These are phyloP conservation scores for Kazachstania africana DNA, from an alignment of 805 yeast species.

Conservation along the genomic window DNA sequence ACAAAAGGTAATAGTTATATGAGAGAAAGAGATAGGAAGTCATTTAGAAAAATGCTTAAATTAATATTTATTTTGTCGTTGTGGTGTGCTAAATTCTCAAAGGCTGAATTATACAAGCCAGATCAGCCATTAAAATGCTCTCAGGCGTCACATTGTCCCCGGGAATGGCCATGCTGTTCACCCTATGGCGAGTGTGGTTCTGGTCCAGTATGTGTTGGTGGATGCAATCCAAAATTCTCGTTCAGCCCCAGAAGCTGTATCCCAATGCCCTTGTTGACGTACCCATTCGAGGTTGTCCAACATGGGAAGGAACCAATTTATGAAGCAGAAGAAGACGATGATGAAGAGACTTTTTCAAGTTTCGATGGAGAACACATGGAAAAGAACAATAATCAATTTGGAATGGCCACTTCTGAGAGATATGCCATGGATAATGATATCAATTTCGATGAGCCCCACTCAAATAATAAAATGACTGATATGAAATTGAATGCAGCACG, in stretches of 20 bases:
- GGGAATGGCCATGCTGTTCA: constrained; percentile 75
- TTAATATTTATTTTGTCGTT: too few species aligned
- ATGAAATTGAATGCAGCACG: too few species aligned
- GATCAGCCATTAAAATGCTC: constrained; percentile 15
- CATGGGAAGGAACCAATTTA: background rate
- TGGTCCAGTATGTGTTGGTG: constrained; percentile 68
- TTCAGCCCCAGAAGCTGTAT: constrained; percentile 58
- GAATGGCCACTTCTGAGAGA: background rate
- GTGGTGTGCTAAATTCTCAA: too few species aligned
- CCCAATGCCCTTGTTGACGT: constrained; percentile 62
- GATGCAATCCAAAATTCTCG: constrained; percentile 75
- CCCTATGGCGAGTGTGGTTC: constrained; percentile 74
- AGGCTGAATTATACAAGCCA: constrained; percentile 18
- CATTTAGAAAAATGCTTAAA: too few species aligned
- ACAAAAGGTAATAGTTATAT: too few species aligned
- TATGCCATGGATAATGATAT: background rate
- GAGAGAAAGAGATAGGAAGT: too few species aligned
- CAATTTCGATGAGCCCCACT: background rate
- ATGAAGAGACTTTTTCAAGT: too few species aligned
- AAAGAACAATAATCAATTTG: too few species aligned
- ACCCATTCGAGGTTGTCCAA: constrained; percentile 14
- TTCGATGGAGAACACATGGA: too few species aligned
- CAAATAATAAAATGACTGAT: background rate
- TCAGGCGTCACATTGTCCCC: constrained; percentile 44
- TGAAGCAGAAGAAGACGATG: background rate